Base-by-base conservation (phyloP, 352 stramenopile genomes). In the Globisporangium mamillatum region DNA sequence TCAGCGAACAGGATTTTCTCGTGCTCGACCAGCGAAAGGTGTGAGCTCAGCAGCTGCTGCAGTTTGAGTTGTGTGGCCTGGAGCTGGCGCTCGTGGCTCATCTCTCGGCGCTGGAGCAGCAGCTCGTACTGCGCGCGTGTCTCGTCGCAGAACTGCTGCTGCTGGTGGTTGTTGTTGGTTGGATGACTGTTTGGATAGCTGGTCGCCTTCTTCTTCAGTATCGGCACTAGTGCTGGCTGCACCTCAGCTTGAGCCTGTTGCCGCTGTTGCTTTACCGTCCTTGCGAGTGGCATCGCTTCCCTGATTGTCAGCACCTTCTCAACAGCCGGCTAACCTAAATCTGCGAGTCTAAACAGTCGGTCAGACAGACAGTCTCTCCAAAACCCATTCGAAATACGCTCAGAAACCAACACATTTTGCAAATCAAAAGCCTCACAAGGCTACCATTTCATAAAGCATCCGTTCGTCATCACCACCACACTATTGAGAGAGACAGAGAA, bases 81-180 rank as follows among this genome's bases (percentile, higher is more conserved):
- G 12, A 82, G 55, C 66, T 86, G 75, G 22, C 75, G 72, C 60
- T 89, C 81, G 60, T 89, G 71, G 38, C 73, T 60, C 12, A 59
- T 65, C 25, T 89, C 78, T 57, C 80, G 73, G 1, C 77, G 73
- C 65, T 80, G 63, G 14, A 89, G 64, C 44, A 82, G 74, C 65
- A 78, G 56, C 60, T 89, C 81, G 61, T 80, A 91, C 64, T 86
- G 81, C 20, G 70, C 60, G 4, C 81, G 79, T 25, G 80, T 91
- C 34, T 84, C 78, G 9, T 89, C 78, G 38, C 81, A 89, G 18
- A 90, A 63, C 55, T 80, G 60, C 48, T 82, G 80, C 12, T 57
- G 54, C 5, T 64, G 54, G 18, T 66, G 46, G 1, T 55, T 3
- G 24, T 25, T 16, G n/a, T 64, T 10, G 18, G 1, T 53, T 65